Evolutionary conservation across 768 basidiomycete genomes (phyloP), one percentile per base, ranked within the genome.

Genomic region (Dioszegia hungarica): DNA sequence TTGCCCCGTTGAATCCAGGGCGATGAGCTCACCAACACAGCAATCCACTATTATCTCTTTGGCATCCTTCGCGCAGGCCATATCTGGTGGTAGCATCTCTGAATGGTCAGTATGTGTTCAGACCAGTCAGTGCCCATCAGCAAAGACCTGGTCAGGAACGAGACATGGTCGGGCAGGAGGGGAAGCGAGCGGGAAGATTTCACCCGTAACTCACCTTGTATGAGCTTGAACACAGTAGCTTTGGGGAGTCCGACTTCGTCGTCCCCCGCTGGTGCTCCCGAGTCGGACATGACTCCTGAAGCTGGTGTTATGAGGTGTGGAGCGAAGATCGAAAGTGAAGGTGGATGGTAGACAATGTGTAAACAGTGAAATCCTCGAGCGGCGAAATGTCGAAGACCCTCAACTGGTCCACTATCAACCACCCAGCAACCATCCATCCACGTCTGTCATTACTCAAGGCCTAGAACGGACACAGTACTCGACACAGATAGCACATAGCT

Each of bases 201-300:
- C n/a, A 22, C 33, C 37, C 4, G 9, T 27, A 52, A 64, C 79
- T 61, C 54, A 89, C 95, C 94, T 69, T 84, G 80, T 65, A 99
- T 93, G 85, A 98, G 90, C 80, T 98, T 99, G 60, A 90, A 84
- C 27, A 99, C 91, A 2, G 95, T 98, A 14, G 95, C 95, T 76
- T 97, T 95, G 14, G 95, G 95, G 45, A 99, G 78, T 22, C 90
- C 89, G 61, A 97, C 81, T 66, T 98, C 94, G 41, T 97, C 94
- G 66, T 95, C 93, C n/a, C 80, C 79, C 3, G 83, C 81, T 15
- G 84, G 83, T 29, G 86, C 66, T 40, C 70, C 90, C 78, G 93
- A 92, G 82, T 94, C 92, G 37, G 92, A 93, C 92, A 97, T 95
- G 20, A 37, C 19, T 14, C 17, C 22, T 38, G 12, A 17, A n/a